A percentile compares a stretch with the other conserved stretches of the same genome.
These are phyloP conservation scores for Tillandsia fasciculata DNA, from an alignment of 176 grass and related monocot species.

Conservation along the genomic window DNA sequence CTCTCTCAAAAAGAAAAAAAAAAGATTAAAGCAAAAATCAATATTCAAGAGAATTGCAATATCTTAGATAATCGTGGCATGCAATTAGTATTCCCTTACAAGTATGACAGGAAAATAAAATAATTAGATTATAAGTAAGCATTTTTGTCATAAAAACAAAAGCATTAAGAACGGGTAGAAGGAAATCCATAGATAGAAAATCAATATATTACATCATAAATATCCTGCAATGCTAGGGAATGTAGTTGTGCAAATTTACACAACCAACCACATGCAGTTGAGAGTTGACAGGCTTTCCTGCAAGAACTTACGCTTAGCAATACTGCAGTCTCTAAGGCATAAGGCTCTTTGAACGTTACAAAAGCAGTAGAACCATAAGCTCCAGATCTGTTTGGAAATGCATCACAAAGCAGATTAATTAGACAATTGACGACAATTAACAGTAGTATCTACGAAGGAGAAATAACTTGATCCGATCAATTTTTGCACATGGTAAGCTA, in stretches of 20 bases:
- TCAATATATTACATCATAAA: neutral
- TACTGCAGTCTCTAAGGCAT: constrained; percentile 92
- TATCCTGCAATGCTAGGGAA: neutral
- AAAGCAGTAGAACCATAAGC: constrained; percentile 80
- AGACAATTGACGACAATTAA: neutral
- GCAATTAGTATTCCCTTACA: no score
- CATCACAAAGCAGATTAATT: constrained; percentile 20
- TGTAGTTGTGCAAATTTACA: neutral
- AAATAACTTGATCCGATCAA: neutral
- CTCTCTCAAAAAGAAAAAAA: no score
- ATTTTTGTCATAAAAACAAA: no score
- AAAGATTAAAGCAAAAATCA: no score
- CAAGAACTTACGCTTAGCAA: constrained; percentile 67
- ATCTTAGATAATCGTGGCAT: no score
- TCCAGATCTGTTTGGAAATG: constrained; percentile 47
- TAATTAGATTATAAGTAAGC: no score
- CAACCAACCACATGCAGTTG: neutral
- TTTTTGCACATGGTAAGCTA: no score
- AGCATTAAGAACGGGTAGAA: no score
- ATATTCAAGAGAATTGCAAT: no score
- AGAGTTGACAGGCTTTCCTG: neutral
- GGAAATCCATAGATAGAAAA: no score
- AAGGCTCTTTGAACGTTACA: constrained; percentile 86
- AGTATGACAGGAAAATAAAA: no score
- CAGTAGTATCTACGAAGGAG: neutral